Percentiles rank a stretch among this genome's conserved stretches.
These are phyloP conservation scores for Triticum turgidum DNA, from an alignment of 176 grass and related monocot genomes.

Conservation along the genomic window DNA sequence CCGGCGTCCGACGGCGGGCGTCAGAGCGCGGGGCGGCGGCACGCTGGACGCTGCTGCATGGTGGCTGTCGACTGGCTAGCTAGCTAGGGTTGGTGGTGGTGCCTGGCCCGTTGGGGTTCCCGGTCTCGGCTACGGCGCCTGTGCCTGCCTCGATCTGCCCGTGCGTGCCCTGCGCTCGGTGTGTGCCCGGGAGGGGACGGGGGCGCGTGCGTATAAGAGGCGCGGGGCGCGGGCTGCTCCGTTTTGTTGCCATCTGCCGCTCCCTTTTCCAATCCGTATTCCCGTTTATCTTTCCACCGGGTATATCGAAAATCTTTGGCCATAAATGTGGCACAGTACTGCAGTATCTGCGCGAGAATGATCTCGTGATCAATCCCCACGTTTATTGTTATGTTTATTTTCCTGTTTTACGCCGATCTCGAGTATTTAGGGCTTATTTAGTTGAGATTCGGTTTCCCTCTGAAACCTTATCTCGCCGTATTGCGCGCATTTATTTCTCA, in stretches of 20 bases:
- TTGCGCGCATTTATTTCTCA: no score
- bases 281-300: background rate
- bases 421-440: no score
- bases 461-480: no score
- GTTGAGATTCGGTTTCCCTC: no score
- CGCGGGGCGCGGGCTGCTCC: background rate
- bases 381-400: background rate
- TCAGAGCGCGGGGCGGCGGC: background rate
- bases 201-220: conserved; percentile 14
- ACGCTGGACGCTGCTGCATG: conserved; percentile 17
- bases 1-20: background rate
- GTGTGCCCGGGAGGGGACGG: background rate
- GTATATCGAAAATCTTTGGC: background rate
- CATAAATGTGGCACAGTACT: background rate
- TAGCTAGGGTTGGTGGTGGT: background rate
- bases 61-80: background rate
- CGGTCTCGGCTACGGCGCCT: background rate
- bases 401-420: background rate
- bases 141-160: background rate
- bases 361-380: background rate
- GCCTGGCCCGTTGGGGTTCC: background rate
- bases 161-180: background rate
- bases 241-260: background rate
- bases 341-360: background rate
- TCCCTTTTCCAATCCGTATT: background rate